Conservation (phyloP, 768 basidiomycete species). For the Collybia mongolica region DNA sequence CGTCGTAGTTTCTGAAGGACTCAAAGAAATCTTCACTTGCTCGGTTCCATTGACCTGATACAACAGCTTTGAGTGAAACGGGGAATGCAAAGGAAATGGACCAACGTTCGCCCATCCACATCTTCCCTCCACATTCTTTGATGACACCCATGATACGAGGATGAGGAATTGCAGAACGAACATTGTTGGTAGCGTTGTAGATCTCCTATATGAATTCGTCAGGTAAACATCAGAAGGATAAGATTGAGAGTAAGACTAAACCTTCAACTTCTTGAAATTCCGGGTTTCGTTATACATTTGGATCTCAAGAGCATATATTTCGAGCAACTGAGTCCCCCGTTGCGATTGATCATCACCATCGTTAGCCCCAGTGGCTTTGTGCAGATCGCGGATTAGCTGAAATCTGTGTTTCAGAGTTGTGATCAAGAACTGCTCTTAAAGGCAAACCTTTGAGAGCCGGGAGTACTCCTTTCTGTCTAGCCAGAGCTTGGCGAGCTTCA, state of each 20-base stretch:
- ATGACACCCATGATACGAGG: slow-evolving; percentile 99
- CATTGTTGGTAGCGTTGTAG: slow-evolving; percentile 90
- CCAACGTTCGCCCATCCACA: slow-evolving; percentile 99
- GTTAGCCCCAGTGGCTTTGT: slow-evolving; percentile 57
- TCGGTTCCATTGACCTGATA: slow-evolving; percentile 88
- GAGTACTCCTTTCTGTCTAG: slow-evolving; percentile 89
- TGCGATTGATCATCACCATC: slow-evolving; percentile 87
- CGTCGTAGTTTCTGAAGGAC: slow-evolving; percentile 98
- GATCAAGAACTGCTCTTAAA: not conserved
- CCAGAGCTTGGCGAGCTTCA: slow-evolving; percentile 98
- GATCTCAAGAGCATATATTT: slow-evolving; percentile 98
- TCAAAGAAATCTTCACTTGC: slow-evolving; percentile 99
- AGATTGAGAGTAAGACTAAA: slow-evolving; percentile 22
- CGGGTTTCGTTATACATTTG: slow-evolving; percentile 99
- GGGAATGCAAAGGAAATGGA: not conserved
- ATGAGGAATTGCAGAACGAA: slow-evolving; percentile 96
- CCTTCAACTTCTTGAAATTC: slow-evolving; percentile 96
- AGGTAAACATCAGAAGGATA: not conserved
- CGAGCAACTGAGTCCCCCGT: slow-evolving; percentile 89
- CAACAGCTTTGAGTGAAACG: not conserved
- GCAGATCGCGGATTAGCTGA: slow-evolving; percentile 78
- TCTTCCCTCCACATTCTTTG: slow-evolving; percentile 98
- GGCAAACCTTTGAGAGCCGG: slow-evolving; percentile 73
- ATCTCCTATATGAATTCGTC: slow-evolving; percentile 65
- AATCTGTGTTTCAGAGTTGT: slow-evolving; percentile 1